These are phyloP conservation scores for Entoloma clypeatum DNA, from an alignment of 1,284 basidiomycete species.

Conservation along the genomic window DNA sequence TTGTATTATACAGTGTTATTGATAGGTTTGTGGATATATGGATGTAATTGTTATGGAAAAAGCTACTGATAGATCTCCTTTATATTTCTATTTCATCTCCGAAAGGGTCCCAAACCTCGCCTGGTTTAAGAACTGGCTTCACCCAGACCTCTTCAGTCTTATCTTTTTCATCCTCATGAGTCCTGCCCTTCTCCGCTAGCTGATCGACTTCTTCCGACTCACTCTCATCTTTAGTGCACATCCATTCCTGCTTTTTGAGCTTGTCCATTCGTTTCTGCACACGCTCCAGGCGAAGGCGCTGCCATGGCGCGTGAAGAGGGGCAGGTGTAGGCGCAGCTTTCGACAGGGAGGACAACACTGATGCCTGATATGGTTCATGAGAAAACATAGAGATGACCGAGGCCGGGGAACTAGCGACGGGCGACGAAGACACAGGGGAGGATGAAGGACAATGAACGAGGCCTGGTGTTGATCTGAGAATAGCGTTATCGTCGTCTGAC, in stretches of 20 bases:
- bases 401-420: conserved; percentile 10
- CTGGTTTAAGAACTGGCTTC: conserved; percentile 12
- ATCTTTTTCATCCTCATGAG: conserved; percentile 15
- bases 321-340: conserved; percentile 29
- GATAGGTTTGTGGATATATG: background rate
- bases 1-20: background rate
- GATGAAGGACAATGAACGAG: conserved; percentile 16
- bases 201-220: conserved; percentile 23
- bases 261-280: conserved; percentile 30
- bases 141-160: conserved; percentile 11
- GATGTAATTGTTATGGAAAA: background rate
- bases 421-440: conserved; percentile 15
- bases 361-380: conserved; percentile 10
- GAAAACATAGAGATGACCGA: background rate
- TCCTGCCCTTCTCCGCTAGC: conserved; percentile 15
- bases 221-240: conserved; percentile 23
- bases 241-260: conserved; percentile 29
- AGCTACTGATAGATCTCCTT: conserved; percentile 3
- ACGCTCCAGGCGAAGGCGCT: conserved; percentile 30
- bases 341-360: conserved; percentile 17
- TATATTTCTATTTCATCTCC: conserved; percentile 20
- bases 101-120: conserved; percentile 20
- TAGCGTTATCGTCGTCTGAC: conserved; percentile 16
- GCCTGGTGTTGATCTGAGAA: conserved; percentile 16
- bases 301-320: conserved; percentile 27